A percentile compares a stretch with the other conserved stretches of the same genome.
phyloP scores from a whole-genome alignment of 805 yeast species.

The Alloascoidea africana region DNA sequence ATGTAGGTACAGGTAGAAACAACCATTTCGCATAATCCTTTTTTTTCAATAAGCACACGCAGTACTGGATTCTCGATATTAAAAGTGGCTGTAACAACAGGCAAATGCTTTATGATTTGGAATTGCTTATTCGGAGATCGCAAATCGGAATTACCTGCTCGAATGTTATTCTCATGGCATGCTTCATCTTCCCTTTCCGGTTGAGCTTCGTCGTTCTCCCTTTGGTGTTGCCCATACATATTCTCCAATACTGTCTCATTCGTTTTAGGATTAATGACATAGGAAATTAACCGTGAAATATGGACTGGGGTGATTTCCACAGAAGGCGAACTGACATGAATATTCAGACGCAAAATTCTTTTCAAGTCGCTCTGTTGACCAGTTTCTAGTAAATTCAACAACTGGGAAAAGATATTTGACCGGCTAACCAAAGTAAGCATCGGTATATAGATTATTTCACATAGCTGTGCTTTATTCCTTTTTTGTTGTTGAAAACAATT shows the following conservation, averaged over 20 bases:
- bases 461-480: slow-evolving; percentile 14
- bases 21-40: slow-evolving; percentile 14
- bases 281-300: slow-evolving; percentile 13
- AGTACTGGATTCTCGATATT: slow-evolving; percentile 10
- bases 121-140: too few species aligned
- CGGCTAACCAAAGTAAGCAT: slow-evolving; percentile 18
- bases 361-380: slow-evolving; percentile 11
- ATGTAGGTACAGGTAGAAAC: slow-evolving; percentile 17
- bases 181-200: not conserved
- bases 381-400: slow-evolving; percentile 16
- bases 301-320: slow-evolving; percentile 21
- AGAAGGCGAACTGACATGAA: slow-evolving; percentile 20
- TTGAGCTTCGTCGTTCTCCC: not conserved
- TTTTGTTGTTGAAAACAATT: too few species aligned
- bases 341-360: slow-evolving; percentile 14
- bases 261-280: not conserved
- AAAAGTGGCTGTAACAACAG: slow-evolving; percentile 4
- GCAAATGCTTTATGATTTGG: not conserved
- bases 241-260: not conserved
- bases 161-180: too few species aligned
- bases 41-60: slow-evolving; percentile 10
- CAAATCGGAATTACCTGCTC: too few species aligned
- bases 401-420: slow-evolving; percentile 19
- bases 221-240: not conserved
- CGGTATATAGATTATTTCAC: slow-evolving; percentile 22